Base-by-base conservation (phyloP, 2,329 filamentous ascomycete species). In the Hortaea werneckii region DNA sequence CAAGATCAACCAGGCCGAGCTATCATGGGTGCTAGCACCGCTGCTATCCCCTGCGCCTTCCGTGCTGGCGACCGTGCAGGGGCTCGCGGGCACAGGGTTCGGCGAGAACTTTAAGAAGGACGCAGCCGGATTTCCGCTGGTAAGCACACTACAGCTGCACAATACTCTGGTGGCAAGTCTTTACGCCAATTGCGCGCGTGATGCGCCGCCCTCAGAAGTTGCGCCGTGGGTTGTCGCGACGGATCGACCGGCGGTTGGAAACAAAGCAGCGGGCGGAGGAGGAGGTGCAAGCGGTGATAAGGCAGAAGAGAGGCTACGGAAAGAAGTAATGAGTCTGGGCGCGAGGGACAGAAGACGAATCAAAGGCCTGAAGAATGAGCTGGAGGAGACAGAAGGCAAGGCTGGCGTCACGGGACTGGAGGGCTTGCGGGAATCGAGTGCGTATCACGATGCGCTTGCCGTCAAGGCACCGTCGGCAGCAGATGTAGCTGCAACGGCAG, bases 181-280 rank as follows among this genome's bases (percentile, higher is more conserved):
- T 41, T 75, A 76, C 51, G 74, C 71, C 20, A 83, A 83, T 55
- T 67, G 74, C 20, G 66, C 74, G 29, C 73, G 78, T 57, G 79
- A 83, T 57, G 66, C 75, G 29, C 79, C 79, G 44, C 73, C 78
- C 47, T 53, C 57, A 29, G 77, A 78, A 38, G 75, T 81, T 48
- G 79, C 79, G 50, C 74, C 71, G 55, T 83, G 77, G 77, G 79
- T 83, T 41, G 75, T 76, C 35, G 77, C 78, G 30, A 79, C 77
- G 51, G 90, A 92, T 50, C 95, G 90, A 12, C 80, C 79, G 41
- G 81, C 68, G 37, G 75, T 79, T 43, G 88, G 85, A 11, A 83
- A 86, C 4, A 79, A 83, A 55, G 56, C 50, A 43, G 55, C 56
- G 11, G 42, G 45, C n/a, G 72, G 73, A 10, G 67, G 70, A 30